Conservation (phyloP, 805 yeast species). For the Kregervanrija delftensis region DNA sequence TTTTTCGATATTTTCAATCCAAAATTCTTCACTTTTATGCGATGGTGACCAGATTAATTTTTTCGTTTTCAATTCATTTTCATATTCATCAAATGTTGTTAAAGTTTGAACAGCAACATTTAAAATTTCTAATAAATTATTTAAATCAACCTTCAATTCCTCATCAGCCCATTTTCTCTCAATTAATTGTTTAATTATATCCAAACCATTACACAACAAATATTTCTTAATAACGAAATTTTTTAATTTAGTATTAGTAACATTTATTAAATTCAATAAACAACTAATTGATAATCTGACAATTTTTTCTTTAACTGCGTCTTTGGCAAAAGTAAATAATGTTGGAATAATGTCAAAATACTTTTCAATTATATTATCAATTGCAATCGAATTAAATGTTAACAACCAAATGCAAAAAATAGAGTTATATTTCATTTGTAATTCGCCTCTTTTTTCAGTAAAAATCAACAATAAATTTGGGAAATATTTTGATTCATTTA, state of each 20-base stretch:
- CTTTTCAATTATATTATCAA: conserved; percentile 29
- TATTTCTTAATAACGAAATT: conserved; percentile 54
- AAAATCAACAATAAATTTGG: conserved; percentile 46
- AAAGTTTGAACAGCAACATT: conserved; percentile 68
- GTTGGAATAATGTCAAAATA: conserved; percentile 49
- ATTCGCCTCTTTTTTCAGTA: conserved; percentile 37
- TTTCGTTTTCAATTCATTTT: conserved; percentile 74
- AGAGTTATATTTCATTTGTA: conserved; percentile 80
- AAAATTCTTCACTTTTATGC: conserved; percentile 80
- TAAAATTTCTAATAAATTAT: conserved; percentile 48
- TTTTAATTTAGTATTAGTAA: conserved; percentile 28
- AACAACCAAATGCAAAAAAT: conserved; percentile 79
- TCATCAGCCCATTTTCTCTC: conserved; percentile 94
- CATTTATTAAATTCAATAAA: conserved; percentile 50
- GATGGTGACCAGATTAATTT: conserved; percentile 86
- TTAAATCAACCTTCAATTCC: conserved; percentile 73
- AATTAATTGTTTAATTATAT: conserved; percentile 58
- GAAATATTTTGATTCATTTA: conserved; percentile 28
- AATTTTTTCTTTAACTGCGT: conserved; percentile 87
- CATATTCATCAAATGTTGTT: conserved; percentile 90
- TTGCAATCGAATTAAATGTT: conserved; percentile 58
- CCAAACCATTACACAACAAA: conserved; percentile 66
- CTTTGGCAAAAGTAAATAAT: conserved; percentile 55
- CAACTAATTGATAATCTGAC: conserved; percentile 78
- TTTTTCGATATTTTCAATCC: conserved; percentile 73